Evolutionary conservation across 805 yeast genomes (phyloP).

Genomic region (Suhomyces pyralidae): DNA sequence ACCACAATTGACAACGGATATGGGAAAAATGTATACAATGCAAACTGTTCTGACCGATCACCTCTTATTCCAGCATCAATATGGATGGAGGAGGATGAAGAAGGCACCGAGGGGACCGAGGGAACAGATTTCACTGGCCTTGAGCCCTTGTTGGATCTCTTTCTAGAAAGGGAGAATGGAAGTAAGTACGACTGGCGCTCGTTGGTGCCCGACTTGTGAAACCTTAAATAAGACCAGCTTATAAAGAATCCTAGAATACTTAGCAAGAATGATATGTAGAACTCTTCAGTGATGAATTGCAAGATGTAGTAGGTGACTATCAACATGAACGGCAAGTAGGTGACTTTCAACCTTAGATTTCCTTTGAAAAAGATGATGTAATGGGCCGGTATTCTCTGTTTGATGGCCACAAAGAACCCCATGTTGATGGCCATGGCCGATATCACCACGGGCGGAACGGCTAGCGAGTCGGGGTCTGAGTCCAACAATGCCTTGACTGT

Average conservation of each 20-base stretch:
- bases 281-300: slow-evolving; percentile 26
- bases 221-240: slow-evolving; percentile 41
- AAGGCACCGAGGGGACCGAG: background rate
- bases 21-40: slow-evolving; percentile 43
- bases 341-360: slow-evolving; percentile 41
- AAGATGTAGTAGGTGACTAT: slow-evolving; percentile 20
- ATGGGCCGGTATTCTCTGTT: slow-evolving; percentile 64
- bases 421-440: slow-evolving; percentile 55
- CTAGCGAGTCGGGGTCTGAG: slow-evolving; percentile 10
- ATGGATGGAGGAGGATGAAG: slow-evolving; percentile 1
- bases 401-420: slow-evolving; percentile 61
- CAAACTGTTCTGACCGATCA: slow-evolving; percentile 29
- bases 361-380: slow-evolving; percentile 49
- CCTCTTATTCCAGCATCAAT: slow-evolving; percentile 16
- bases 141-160: slow-evolving; percentile 13
- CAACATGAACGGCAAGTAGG: slow-evolving; percentile 33
- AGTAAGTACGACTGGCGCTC: slow-evolving; percentile 42
- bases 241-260: slow-evolving; percentile 30
- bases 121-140: slow-evolving; percentile 7
- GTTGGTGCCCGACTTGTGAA: slow-evolving; percentile 39
- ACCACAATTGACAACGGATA: slow-evolving; percentile 32
- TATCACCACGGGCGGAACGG: slow-evolving; percentile 44
- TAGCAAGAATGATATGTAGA: slow-evolving; percentile 20
- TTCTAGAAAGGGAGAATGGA: slow-evolving; percentile 24
- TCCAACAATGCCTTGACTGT: slow-evolving; percentile 12